Conservation (phyloP, 78 protist genomes). For the Dictyostelium citrinum region DNA sequence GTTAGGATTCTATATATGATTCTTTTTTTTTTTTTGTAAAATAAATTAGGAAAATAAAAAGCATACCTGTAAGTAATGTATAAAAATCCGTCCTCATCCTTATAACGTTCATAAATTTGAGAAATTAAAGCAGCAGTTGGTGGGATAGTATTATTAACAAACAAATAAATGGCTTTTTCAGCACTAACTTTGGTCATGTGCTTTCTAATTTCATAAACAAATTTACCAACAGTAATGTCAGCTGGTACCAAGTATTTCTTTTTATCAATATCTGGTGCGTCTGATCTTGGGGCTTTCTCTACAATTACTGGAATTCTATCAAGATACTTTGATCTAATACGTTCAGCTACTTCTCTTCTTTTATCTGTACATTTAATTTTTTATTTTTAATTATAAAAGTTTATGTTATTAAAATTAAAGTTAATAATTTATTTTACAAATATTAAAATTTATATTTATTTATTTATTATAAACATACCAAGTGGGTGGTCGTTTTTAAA, state of each 20-base stretch:
- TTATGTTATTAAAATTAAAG: background rate
- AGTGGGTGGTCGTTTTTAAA: constrained; percentile 70
- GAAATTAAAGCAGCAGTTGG: constrained; percentile 92
- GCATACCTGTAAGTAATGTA: constrained; percentile 64
- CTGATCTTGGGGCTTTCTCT: constrained; percentile 91
- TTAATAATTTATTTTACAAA: background rate
- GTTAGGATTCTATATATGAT: background rate
- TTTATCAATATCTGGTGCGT: constrained; percentile 94
- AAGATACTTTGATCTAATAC: constrained; percentile 85
- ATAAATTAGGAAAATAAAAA: background rate
- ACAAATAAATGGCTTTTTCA: constrained; percentile 95
- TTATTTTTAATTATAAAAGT: background rate
- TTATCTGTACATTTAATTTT: too few relatives aligned
- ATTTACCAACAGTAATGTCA: constrained; percentile 95
- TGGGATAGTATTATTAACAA: constrained; percentile 89
- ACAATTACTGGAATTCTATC: constrained; percentile 96
- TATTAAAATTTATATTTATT: background rate
- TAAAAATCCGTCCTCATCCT: constrained; percentile 97
- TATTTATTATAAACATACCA: constrained; percentile 5
- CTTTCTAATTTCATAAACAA: constrained; percentile 79
- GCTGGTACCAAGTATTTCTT: constrained; percentile 94
- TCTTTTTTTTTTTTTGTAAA: too few relatives aligned
- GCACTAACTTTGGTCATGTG: constrained; percentile 84
- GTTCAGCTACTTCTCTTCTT: constrained; percentile 80
- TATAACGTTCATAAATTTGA: constrained; percentile 89